Evolutionary conservation across 306 rosid species (phyloP).

Genomic region (Potentilla sterilis): DNA sequence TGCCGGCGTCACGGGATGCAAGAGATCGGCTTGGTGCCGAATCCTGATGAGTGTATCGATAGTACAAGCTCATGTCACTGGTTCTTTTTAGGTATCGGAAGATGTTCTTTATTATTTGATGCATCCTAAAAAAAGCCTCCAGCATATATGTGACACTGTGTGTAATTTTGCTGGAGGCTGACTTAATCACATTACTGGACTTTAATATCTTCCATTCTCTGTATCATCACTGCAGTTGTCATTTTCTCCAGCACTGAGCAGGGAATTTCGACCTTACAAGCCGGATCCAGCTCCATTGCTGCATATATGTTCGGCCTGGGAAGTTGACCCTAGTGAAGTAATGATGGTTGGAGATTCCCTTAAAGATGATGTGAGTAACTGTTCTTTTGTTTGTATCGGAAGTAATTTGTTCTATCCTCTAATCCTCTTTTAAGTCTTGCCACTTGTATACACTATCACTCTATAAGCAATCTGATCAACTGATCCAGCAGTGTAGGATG

Average conservation of each 20-base stretch:
- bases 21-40: no score
- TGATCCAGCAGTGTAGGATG: neutral
- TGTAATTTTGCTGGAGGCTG: neutral
- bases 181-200: neutral
- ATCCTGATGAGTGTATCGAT: no score
- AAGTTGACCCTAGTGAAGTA: constrained; percentile 76
- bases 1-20: no score
- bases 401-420: constrained; percentile 8
- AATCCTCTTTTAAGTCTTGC: neutral
- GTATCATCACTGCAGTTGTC: constrained; percentile 56
- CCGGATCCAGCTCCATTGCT: constrained; percentile 86
- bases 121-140: neutral
- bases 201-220: neutral
- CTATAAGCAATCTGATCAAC: neutral
- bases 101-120: neutral
- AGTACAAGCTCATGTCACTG: no score
- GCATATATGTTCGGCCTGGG: constrained; percentile 90
- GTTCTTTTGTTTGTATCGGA: neutral
- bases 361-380: constrained; percentile 73
- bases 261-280: constrained; percentile 86
- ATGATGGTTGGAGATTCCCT: constrained; percentile 95
- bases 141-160: neutral
- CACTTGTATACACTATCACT: neutral
- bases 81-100: no score
- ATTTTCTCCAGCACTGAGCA: constrained; percentile 82